Evolutionary conservation across 352 stramenopile genomes (phyloP), one percentile per base, ranked within the genome.

Genomic region (Globisporangium uncinulatum): DNA sequence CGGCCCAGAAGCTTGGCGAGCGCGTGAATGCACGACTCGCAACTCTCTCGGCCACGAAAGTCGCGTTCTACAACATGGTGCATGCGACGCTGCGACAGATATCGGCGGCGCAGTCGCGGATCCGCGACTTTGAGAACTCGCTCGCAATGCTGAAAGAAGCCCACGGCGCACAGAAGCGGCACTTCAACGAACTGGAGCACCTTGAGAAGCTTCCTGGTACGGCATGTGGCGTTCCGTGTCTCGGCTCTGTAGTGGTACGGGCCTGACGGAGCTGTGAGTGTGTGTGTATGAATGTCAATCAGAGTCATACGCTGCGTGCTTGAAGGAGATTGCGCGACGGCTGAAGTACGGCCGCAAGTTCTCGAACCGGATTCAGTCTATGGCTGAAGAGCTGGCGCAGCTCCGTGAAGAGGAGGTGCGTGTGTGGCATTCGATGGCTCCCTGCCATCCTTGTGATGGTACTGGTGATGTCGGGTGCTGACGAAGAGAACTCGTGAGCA

Each of bases 91-190:
- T 95, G 56, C 76, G 79, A 11, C 74, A 83, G 61, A 87, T 95
- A 41, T 93, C 86, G 1, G 64, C 77, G 0, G 73, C 69, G n/a
- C 86, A 95, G 65, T 93, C 83, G 6, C 87, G 89, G 56, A 95
- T 95, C 53, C 79, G 84, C n/a, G 86, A 94, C 65, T 95, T 95
- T 72, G 86, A 94, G 51, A 89, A 87, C 54, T 91, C 80, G n/a
- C 42, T 95, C 41, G 69, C 73, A 7, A 85, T 94, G 54, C 86
- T 95, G 48, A 83, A 78, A 37, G 86, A 93, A 46, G 86, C 83
- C 15, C 52, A 92, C 52, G 52, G 59, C 31, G 79, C 71, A 3
- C 86, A 95, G 57, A 93, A 94, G 66, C 83, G 81, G 39, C 82
- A 95, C 56, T 95, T 95, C 51, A 75, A 86, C 51, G 86, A 95